These are phyloP conservation scores for Yarrowia sp. DNA, from an alignment of 805 yeast genomes.

Conservation along the genomic window DNA sequence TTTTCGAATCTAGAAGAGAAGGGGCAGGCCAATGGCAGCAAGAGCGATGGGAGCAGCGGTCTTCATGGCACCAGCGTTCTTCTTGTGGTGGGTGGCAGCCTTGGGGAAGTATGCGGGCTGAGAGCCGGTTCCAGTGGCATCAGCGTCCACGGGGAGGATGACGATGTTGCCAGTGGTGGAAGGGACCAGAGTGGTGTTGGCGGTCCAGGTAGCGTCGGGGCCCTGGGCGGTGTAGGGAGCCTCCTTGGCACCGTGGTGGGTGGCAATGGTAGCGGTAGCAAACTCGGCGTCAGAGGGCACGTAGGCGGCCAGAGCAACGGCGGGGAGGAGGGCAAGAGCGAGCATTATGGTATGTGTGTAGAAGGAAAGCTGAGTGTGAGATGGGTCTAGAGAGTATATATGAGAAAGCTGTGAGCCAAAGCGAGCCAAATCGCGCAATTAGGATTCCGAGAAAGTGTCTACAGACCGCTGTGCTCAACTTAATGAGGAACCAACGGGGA, in stretches of 20 bases:
- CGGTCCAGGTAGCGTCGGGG: neutral
- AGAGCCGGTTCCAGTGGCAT: conserved; percentile 12
- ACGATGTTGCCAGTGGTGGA: neutral
- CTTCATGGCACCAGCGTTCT: neutral
- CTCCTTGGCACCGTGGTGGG: conserved; percentile 15
- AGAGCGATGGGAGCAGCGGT: conserved; percentile 21
- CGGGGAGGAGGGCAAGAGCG: conserved; percentile 19
- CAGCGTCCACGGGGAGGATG: neutral
- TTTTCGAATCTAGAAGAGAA: conserved; percentile 17
- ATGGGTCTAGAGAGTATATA: conserved; percentile 17
- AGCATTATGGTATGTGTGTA: conserved; percentile 7
- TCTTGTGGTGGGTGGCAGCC: conserved; percentile 22
- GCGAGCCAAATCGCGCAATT: conserved; percentile 16
- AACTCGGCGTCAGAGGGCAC: conserved; percentile 17
- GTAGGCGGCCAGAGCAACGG: conserved; percentile 20
- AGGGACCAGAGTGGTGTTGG: neutral
- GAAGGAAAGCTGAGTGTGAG: neutral
- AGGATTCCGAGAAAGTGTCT: conserved; percentile 18
- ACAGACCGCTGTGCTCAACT: neutral
- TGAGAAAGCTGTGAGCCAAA: conserved; percentile 10
- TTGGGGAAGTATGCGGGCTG: conserved; percentile 18
- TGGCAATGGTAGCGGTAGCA: conserved; percentile 6
- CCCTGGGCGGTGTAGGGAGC: conserved; percentile 13
- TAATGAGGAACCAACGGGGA: neutral
- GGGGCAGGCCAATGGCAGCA: conserved; percentile 21